Evolutionary conservation across 495 filamentous ascomycete species (phyloP).

Genomic region (Xanthoparmelia taractica): DNA sequence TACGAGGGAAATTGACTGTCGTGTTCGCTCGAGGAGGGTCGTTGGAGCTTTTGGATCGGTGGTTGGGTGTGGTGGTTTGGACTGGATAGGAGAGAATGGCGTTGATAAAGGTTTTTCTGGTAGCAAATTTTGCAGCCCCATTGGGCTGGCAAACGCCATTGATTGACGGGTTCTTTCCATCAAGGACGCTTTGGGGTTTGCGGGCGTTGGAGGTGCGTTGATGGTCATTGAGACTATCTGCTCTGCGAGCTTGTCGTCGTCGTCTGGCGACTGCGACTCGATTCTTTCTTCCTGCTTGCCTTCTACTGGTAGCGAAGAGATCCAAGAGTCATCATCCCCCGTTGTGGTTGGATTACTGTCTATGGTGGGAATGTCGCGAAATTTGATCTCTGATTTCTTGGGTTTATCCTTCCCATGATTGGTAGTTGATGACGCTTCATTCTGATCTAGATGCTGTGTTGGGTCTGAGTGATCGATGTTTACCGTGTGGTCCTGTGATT

Average conservation of each 20-base stretch:
- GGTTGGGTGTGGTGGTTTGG: constrained; percentile 17
- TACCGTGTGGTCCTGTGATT: neutral
- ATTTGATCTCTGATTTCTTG: neutral
- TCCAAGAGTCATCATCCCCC: neutral
- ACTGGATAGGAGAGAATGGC: constrained; percentile 12
- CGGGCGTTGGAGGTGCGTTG: constrained; percentile 33
- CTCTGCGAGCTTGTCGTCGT: constrained; percentile 29
- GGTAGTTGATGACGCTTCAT: neutral
- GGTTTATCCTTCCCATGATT: neutral
- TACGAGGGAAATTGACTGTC: constrained; percentile 68
- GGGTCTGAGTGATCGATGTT: neutral
- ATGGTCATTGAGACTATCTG: constrained; percentile 32
- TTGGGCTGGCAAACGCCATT: constrained; percentile 30
- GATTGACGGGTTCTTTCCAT: constrained; percentile 38
- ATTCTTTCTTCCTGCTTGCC: neutral
- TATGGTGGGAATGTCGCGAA: neutral
- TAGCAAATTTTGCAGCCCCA: constrained; percentile 8
- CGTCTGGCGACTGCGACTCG: neutral
- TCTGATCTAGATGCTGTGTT: neutral
- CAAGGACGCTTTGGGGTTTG: constrained; percentile 33
- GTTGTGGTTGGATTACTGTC: neutral
- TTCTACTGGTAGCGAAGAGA: neutral
- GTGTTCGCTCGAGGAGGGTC: constrained; percentile 62
- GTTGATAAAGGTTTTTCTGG: constrained; percentile 17
- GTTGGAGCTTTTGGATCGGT: constrained; percentile 31